These are phyloP conservation scores for Entoloma clypeatum DNA, from an alignment of 1,284 basidiomycete species.

Conservation along the genomic window DNA sequence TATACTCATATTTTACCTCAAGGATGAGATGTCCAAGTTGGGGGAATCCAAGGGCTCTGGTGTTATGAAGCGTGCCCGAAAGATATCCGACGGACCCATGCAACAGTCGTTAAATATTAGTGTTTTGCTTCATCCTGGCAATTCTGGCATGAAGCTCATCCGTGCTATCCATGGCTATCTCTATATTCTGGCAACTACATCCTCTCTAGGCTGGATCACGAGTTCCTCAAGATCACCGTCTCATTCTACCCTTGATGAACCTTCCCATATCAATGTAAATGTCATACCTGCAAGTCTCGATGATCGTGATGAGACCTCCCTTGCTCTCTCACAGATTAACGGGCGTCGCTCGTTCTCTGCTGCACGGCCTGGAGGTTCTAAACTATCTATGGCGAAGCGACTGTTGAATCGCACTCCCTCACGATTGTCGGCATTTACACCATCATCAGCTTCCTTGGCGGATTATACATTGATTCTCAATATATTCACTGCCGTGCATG, in stretches of 20 bases:
- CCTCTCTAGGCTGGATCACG: constrained; percentile 49
- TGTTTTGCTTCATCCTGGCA: constrained; percentile 53
- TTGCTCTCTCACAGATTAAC: constrained; percentile 27
- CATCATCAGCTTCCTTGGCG: constrained; percentile 56
- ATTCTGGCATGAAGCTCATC: constrained; percentile 65
- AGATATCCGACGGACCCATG: constrained; percentile 41
- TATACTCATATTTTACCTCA: constrained; percentile 71
- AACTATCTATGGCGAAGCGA: constrained; percentile 49
- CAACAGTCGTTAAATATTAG: constrained; percentile 45
- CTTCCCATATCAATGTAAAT: constrained; percentile 32
- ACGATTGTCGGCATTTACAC: constrained; percentile 37
- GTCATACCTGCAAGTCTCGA: constrained; percentile 33
- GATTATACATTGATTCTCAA: constrained; percentile 79
- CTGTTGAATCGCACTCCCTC: constrained; percentile 47
- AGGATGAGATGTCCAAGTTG: constrained; percentile 67
- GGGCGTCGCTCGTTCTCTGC: constrained; percentile 47
- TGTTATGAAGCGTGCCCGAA: constrained; percentile 40
- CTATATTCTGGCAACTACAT: constrained; percentile 73
- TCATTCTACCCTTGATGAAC: constrained; percentile 30
- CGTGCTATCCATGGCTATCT: constrained; percentile 76
- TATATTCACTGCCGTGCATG: constrained; percentile 66
- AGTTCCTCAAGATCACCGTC: constrained; percentile 40
- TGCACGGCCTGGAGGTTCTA: constrained; percentile 46
- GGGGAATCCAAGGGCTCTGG: constrained; percentile 46
- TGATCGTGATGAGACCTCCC: constrained; percentile 16